phyloP scores from a whole-genome alignment of 1,139 yeast genomes.

The Suhomyces coccinellae region DNA sequence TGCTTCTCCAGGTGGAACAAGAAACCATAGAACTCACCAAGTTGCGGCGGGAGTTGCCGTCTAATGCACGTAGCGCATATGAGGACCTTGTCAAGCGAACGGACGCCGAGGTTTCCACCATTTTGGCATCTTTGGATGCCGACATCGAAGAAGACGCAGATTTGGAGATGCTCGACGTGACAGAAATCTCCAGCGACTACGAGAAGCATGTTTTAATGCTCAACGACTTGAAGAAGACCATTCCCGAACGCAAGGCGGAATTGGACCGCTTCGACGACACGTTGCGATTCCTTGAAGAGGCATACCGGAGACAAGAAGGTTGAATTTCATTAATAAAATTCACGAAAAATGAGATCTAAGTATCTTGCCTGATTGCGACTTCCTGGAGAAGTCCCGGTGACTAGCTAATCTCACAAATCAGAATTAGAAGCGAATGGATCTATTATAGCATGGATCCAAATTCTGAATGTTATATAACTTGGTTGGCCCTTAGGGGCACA shows the following conservation, averaged over 20 bases:
- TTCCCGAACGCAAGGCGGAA: constrained; percentile 37
- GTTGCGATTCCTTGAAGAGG: constrained; percentile 31
- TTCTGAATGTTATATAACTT: no score
- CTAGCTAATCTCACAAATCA: no score
- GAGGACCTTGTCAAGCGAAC: constrained; percentile 29
- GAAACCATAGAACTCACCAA: constrained; percentile 55
- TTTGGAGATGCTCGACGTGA: constrained; percentile 13
- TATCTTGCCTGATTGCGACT: no score
- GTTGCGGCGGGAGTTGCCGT: constrained; percentile 55
- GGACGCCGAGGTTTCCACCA: constrained; percentile 34
- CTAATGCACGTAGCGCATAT: constrained; percentile 29
- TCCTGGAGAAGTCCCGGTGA: no score
- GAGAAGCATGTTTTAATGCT: constrained; percentile 27
- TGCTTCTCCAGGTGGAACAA: constrained; percentile 56
- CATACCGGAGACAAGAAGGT: constrained; percentile 8
- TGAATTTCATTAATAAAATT: not conserved
- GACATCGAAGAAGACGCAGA: constrained; percentile 17
- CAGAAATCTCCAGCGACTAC: constrained; percentile 28
- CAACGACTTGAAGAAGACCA: constrained; percentile 26
- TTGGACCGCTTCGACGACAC: constrained; percentile 34
- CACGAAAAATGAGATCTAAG: no score
- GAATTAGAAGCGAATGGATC: no score
- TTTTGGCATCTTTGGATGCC: constrained; percentile 24
- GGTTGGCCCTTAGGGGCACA: no score
- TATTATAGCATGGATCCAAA: no score